A percentile compares a stretch with the other conserved stretches of the same genome.
Evolutionary conservation across 345 rosid species (phyloP).

Genomic region (Moringa oleifera): DNA sequence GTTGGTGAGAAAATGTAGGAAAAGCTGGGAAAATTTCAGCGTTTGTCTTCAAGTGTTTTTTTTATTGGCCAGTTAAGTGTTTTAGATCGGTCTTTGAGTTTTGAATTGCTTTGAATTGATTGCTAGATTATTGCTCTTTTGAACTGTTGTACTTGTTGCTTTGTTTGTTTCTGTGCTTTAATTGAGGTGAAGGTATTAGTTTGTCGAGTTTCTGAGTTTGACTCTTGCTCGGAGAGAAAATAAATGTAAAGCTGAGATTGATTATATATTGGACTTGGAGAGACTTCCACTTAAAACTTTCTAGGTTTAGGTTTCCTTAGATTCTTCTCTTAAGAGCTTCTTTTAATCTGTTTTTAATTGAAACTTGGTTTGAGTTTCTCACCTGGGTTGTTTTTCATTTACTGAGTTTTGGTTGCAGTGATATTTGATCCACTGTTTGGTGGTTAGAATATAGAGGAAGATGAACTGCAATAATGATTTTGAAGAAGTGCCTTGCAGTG

Average conservation of each 20-base stretch:
- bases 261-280: not conserved
- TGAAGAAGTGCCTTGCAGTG: no score
- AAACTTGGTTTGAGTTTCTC: not conserved
- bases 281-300: not conserved
- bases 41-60: not conserved
- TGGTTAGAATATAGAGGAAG: slow-evolving; percentile 8
- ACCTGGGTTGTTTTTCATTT: not conserved
- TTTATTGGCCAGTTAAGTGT: slow-evolving; percentile 2
- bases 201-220: not conserved
- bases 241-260: not conserved
- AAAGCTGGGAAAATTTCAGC: slow-evolving; percentile 1
- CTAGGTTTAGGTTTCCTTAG: not conserved
- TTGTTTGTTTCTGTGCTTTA: not conserved
- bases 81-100: not conserved
- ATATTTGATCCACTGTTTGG: not conserved
- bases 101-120: not conserved
- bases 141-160: not conserved
- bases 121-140: not conserved
- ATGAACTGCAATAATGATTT: not conserved
- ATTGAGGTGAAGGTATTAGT: not conserved
- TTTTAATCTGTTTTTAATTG: slow-evolving; percentile 5
- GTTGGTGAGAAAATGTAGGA: slow-evolving; percentile 11
- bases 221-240: not conserved
- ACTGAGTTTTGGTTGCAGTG: not conserved
- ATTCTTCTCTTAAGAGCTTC: slow-evolving; percentile 4